Evolutionary conservation across 352 stramenopile genomes (phyloP).

Genomic region (Globisporangium radiosum): DNA sequence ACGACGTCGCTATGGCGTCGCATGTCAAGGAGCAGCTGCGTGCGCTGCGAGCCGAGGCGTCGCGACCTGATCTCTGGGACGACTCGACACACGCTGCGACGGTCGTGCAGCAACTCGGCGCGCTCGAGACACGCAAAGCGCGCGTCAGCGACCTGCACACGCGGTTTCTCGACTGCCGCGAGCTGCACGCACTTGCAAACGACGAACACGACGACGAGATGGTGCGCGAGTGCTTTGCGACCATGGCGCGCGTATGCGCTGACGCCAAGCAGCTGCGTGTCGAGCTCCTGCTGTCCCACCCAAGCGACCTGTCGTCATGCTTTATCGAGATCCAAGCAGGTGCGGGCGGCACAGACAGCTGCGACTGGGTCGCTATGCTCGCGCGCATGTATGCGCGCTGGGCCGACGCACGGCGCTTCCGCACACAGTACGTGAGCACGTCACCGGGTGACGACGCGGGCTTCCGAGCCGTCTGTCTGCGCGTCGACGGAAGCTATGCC

Average conservation of each 20-base stretch:
- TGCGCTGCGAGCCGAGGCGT: constrained; percentile 34
- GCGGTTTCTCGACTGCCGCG: constrained; percentile 58
- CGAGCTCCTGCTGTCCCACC: constrained; percentile 49
- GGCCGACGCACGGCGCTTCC: constrained; percentile 32
- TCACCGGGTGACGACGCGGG: constrained; percentile 68
- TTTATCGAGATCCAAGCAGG: constrained; percentile 79
- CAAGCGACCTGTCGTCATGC: constrained; percentile 55
- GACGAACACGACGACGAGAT: constrained; percentile 56
- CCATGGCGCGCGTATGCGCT: constrained; percentile 27
- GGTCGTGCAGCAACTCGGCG: constrained; percentile 54
- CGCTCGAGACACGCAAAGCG: constrained; percentile 41
- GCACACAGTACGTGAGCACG: constrained; percentile 87
- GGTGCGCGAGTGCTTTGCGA: constrained; percentile 37
- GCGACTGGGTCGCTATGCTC: constrained; percentile 95
- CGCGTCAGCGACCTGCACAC: constrained; percentile 29
- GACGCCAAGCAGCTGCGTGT: constrained; percentile 51
- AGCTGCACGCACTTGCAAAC: constrained; percentile 43
- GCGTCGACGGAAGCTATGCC: constrained; percentile 60
- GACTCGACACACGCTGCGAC: constrained; percentile 42
- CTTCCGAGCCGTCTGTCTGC: constrained; percentile 55
- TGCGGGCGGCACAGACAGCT: constrained; percentile 92
- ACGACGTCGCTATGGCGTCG: constrained; percentile 32
- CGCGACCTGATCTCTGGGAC: constrained; percentile 49
- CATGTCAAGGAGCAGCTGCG: constrained; percentile 35
- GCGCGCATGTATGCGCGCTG: constrained; percentile 93